Conservation (phyloP, 306 rosid species). For the Quercus alba region DNA sequence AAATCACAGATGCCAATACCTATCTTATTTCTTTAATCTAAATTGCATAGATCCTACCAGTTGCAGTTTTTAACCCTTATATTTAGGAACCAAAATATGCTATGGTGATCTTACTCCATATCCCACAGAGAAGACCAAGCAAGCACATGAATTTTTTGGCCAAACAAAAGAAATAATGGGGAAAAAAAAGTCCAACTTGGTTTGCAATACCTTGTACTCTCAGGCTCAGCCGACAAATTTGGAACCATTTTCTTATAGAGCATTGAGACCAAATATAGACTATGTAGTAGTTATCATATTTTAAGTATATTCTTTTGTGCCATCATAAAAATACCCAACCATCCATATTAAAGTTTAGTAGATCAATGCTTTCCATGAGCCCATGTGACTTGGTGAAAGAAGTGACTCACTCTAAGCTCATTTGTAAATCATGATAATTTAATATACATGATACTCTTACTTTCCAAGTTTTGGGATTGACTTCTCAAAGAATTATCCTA, state of each 20-base stretch:
- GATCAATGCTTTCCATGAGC: background rate
- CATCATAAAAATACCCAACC: background rate
- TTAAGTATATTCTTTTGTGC: constrained; percentile 11
- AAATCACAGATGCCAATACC: no score
- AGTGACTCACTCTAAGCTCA: no score
- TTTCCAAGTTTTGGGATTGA: no score
- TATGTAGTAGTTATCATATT: background rate
- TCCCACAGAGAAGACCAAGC: background rate
- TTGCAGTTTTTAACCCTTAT: no score
- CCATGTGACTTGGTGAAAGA: background rate
- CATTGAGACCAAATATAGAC: background rate
- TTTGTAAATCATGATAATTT: no score
- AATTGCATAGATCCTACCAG: no score
- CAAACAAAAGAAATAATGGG: background rate
- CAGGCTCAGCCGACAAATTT: background rate
- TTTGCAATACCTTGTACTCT: background rate
- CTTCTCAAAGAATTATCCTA: background rate
- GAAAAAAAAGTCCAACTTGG: background rate
- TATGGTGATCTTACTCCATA: background rate
- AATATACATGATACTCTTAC: no score
- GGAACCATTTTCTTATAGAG: background rate
- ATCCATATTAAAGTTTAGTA: background rate
- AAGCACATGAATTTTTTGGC: background rate
- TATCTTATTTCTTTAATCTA: no score
- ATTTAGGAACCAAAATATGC: no score